Conservation (phyloP, 768 basidiomycete genomes). For the Podaxis sp. region DNA sequence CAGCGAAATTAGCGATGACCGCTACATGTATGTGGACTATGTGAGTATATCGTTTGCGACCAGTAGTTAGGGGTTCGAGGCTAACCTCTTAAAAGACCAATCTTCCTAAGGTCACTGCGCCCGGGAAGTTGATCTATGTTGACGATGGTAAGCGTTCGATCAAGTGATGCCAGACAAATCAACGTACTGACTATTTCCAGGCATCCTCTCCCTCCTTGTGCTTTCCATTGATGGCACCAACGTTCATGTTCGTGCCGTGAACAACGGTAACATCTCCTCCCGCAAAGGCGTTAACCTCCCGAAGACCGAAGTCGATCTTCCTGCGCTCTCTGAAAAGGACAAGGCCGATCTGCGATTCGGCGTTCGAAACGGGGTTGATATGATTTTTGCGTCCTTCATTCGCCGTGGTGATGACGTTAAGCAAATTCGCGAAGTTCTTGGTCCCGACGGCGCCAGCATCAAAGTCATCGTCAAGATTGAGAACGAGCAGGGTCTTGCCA, state of each 20-base stretch:
- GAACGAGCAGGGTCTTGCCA: conserved; percentile 97
- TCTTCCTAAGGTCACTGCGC: conserved; percentile 90
- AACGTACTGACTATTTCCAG: background rate
- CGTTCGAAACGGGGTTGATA: conserved; percentile 97
- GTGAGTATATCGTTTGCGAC: conserved; percentile 38
- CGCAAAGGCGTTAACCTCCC: conserved; percentile 99
- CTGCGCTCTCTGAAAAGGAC: conserved; percentile 97
- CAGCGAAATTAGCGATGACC: conserved; percentile 74
- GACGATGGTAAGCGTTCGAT: conserved; percentile 73
- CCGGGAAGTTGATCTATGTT: conserved; percentile 96
- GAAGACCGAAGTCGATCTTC: conserved; percentile 96
- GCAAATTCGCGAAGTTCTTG: conserved; percentile 91
- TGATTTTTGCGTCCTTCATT: conserved; percentile 99
- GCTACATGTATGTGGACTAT: conserved; percentile 91
- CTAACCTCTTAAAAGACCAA: conserved; percentile 56
- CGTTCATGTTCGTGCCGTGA: conserved; percentile 81
- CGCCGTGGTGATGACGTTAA: conserved; percentile 91
- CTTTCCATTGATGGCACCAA: conserved; percentile 79
- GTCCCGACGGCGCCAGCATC: conserved; percentile 91
- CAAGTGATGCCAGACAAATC: background rate
- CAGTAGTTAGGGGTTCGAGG: background rate
- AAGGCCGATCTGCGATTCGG: conserved; percentile 93
- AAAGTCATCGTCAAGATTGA: conserved; percentile 99
- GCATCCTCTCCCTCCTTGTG: conserved; percentile 87
- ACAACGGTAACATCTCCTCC: conserved; percentile 90